Percentiles rank a stretch among this genome's conserved stretches.
Conservation (phyloP, 768 basidiomycete genomes). For the Strobilomyces dryophilus region DNA sequence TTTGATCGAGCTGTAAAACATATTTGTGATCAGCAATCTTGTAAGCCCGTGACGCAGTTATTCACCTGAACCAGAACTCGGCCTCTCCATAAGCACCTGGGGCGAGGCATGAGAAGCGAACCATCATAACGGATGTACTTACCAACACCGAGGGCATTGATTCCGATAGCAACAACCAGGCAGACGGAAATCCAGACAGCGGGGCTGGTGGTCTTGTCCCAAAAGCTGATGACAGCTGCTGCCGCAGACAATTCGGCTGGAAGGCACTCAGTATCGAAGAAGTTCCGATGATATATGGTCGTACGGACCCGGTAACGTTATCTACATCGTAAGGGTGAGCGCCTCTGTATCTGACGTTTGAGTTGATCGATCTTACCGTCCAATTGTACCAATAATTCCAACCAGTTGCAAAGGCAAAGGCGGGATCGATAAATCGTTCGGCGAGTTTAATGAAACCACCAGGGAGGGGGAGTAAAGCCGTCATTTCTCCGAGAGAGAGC, state of each 20-base stretch:
- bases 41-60: too few relatives aligned
- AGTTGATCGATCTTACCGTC: constrained; percentile 14
- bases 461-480: constrained; percentile 40
- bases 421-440: constrained; percentile 45
- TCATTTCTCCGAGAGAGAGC: constrained; percentile 43
- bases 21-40: neutral
- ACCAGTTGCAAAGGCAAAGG: constrained; percentile 41
- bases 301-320: constrained; percentile 25
- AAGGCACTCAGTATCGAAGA: constrained; percentile 4
- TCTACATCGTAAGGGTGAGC: constrained; percentile 2
- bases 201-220: constrained; percentile 38
- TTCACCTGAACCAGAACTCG: constrained; percentile 25
- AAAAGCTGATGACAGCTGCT: constrained; percentile 47
- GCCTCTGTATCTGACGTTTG: neutral
- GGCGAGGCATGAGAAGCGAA: neutral
- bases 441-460: constrained; percentile 46
- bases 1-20: neutral
- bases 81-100: constrained; percentile 41
- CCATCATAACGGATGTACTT: neutral
- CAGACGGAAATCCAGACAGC: constrained; percentile 53
- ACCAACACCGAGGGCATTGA: constrained; percentile 42
- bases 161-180: constrained; percentile 45
- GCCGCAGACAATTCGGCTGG: constrained; percentile 47
- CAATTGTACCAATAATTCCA: constrained; percentile 43
- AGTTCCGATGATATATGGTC: neutral